phyloP scores from a whole-genome alignment of 176 grass and related monocot genomes.

The barley (Hordeum vulgare) region DNA sequence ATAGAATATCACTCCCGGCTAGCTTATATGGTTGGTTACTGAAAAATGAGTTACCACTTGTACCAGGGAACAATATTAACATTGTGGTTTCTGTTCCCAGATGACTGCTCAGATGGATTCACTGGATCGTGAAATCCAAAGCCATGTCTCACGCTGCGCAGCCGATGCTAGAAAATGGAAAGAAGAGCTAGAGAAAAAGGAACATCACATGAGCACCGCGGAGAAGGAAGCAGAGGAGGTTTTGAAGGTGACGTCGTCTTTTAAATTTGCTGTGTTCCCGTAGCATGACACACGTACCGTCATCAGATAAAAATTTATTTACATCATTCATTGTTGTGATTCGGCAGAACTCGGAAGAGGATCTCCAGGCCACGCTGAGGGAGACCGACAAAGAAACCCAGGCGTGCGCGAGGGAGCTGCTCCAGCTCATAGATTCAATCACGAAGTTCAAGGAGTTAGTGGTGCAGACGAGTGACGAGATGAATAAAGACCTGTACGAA shows the following conservation, averaged over 20 bases:
- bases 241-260: conserved; percentile 22
- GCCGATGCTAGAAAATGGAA: conserved; percentile 43
- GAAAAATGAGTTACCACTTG: not conserved
- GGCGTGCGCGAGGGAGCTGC: conserved; percentile 32
- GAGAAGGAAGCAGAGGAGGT: conserved; percentile 53
- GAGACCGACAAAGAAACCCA: conserved; percentile 46
- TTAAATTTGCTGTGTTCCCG: not conserved
- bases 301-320: not conserved
- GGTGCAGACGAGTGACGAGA: conserved; percentile 24
- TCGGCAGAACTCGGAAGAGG: conserved; percentile 49
- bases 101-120: conserved; percentile 26
- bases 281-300: not conserved
- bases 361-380: conserved; percentile 14
- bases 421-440: conserved; percentile 50
- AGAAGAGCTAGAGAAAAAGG: conserved; percentile 38
- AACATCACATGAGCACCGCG: conserved; percentile 27
- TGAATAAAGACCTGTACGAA: conserved; percentile 57
- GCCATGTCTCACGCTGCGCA: conserved; percentile 38
- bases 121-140: conserved; percentile 41
- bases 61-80: not conserved
- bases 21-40: not conserved
- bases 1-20: not conserved
- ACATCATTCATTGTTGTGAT: not conserved
- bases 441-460: conserved; percentile 58
- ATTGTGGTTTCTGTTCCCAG: conserved; percentile 23